These are phyloP conservation scores for Phaeolepiota aurea DNA, from an alignment of 768 basidiomycete species.

Conservation along the genomic window DNA sequence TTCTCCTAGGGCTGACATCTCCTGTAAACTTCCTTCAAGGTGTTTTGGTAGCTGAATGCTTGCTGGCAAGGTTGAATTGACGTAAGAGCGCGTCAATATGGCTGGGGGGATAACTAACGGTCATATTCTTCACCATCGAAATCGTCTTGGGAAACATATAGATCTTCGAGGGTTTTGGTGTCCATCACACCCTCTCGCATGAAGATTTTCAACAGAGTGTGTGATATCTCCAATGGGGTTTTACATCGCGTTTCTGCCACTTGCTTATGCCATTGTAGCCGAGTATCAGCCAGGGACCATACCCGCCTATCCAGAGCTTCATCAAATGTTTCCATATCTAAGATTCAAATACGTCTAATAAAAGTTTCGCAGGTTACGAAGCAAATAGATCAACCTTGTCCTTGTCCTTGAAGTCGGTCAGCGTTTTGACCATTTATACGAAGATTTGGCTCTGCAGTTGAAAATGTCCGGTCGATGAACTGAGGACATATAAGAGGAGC, in stretches of 20 bases:
- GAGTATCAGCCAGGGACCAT: conserved; percentile 71
- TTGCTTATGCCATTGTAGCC: conserved; percentile 67
- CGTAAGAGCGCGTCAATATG: too few relatives aligned
- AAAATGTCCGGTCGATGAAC: conserved; percentile 59
- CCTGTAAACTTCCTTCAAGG: conserved; percentile 21
- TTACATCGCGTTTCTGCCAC: conserved; percentile 61
- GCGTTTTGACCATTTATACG: conserved; percentile 75
- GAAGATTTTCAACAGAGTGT: background rate
- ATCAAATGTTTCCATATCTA: conserved; percentile 76
- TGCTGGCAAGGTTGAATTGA: too few relatives aligned
- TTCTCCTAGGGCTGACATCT: conserved; percentile 31
- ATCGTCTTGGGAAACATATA: too few relatives aligned
- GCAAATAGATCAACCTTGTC: conserved; percentile 32
- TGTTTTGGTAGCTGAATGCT: conserved; percentile 10
- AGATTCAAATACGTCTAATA: background rate
- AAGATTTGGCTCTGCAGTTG: conserved; percentile 60
- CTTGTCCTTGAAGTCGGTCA: conserved; percentile 51
- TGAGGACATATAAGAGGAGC: conserved; percentile 15
- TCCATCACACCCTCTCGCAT: background rate
- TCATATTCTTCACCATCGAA: too few relatives aligned
- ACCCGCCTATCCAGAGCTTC: conserved; percentile 79
- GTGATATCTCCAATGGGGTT: conserved; percentile 34
- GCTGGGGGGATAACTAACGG: too few relatives aligned
- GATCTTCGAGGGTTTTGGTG: too few relatives aligned
- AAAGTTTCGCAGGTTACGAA: background rate